A percentile compares a stretch with the other conserved stretches of the same genome.
Conservation (phyloP, 2,329 filamentous ascomycete genomes). For the Mariannaea elegans region DNA sequence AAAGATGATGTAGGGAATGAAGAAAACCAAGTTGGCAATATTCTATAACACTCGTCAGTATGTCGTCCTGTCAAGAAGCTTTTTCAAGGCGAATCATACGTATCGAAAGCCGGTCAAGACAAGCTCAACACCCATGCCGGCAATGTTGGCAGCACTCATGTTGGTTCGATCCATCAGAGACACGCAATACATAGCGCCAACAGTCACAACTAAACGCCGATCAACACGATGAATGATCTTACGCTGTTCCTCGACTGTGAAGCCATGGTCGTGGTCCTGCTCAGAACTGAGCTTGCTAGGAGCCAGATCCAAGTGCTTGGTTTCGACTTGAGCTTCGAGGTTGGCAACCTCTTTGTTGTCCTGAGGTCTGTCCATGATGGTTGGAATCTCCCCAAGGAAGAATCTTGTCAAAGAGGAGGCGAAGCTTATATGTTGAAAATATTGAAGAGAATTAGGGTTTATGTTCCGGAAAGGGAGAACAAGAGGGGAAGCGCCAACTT, state of each 20-base stretch:
- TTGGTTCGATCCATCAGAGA: constrained; percentile 84
- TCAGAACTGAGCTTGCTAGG: constrained; percentile 37
- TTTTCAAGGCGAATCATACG: constrained; percentile 40
- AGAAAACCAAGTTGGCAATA: constrained; percentile 78
- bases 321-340: constrained; percentile 39
- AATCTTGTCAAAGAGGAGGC: not conserved
- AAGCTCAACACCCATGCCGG: constrained; percentile 65
- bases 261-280: constrained; percentile 51
- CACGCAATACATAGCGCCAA: constrained; percentile 76
- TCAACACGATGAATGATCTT: constrained; percentile 77
- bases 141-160: constrained; percentile 75
- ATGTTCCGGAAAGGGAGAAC: constrained; percentile 8
- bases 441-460: not conserved
- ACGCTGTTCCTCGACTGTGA: constrained; percentile 69
- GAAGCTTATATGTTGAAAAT: not conserved
- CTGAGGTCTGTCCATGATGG: constrained; percentile 36
- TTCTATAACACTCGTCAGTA: constrained; percentile 47
- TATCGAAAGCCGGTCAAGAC: constrained; percentile 56
- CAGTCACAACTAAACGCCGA: constrained; percentile 67
- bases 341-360: constrained; percentile 25
- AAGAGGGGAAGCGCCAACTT: constrained; percentile 4
- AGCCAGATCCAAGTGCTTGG: constrained; percentile 36
- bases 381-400: not conserved
- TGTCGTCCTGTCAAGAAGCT: constrained; percentile 4
- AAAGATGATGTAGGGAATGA: constrained; percentile 76